A percentile compares a stretch with the other conserved stretches of the same genome.
Conservation (phyloP, 2,329 filamentous ascomycete species). For the Aspergillus eucalypticola region DNA sequence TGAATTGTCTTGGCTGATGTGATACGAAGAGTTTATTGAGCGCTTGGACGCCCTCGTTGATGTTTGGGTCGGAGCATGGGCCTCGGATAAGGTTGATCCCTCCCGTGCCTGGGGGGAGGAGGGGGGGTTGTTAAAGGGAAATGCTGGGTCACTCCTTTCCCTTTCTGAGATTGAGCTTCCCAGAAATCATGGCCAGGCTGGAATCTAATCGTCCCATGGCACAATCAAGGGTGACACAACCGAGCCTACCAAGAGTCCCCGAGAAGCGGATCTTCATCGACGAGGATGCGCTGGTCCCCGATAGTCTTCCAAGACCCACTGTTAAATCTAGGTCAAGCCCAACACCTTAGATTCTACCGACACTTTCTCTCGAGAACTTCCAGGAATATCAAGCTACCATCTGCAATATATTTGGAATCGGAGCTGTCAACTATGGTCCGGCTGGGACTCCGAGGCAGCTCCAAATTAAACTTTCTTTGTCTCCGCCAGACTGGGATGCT, state of each 20-base stretch:
- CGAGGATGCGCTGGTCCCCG: no score
- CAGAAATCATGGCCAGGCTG: no score
- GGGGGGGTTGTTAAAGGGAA: neutral
- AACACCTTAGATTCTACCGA: neutral
- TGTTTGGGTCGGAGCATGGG: neutral
- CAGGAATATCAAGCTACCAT: neutral
- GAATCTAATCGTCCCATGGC: neutral
- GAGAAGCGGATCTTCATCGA: neutral
- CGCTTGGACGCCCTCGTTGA: neutral
- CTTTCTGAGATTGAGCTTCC: no score
- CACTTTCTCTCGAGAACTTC: neutral
- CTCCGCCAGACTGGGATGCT: neutral
- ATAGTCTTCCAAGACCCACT: neutral
- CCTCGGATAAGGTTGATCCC: neutral
- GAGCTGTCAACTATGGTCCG: neutral
- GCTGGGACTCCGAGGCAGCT: neutral
- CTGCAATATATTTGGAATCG: neutral
- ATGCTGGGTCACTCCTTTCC: neutral
- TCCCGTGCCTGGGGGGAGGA: neutral
- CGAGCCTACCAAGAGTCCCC: neutral
- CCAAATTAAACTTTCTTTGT: neutral
- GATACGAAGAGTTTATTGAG: neutral
- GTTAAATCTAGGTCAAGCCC: neutral
- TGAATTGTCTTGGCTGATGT: neutral
- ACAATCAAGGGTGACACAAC: neutral